These are phyloP conservation scores for Botryosphaeria agaves DNA, from an alignment of 2,329 filamentous ascomycete species.

Conservation along the genomic window DNA sequence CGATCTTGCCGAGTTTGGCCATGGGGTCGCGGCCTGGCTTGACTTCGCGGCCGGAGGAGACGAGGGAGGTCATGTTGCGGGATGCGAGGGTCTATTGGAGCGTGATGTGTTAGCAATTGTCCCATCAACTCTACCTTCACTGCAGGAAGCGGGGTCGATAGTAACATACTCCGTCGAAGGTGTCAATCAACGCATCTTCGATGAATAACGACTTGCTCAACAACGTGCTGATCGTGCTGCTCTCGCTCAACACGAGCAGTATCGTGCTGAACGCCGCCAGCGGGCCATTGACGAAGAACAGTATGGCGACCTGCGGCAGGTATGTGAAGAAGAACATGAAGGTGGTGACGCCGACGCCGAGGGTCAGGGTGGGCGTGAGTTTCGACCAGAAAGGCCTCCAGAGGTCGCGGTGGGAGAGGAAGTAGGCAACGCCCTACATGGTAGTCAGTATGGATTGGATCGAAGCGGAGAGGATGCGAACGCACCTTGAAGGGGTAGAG, in stretches of 20 bases:
- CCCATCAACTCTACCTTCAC: no score
- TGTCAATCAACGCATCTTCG: conserved; percentile 69
- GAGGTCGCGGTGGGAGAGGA: conserved; percentile 37
- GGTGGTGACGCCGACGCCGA: conserved; percentile 55
- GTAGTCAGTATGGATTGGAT: background rate
- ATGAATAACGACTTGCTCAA: conserved; percentile 57
- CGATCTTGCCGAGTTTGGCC: conserved; percentile 37
- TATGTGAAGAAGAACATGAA: conserved; percentile 85
- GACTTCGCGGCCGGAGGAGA: conserved; percentile 58
- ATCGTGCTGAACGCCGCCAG: conserved; percentile 58
- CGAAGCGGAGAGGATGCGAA: background rate
- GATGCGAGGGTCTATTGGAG: conserved; percentile 30
- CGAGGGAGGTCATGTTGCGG: conserved; percentile 39
- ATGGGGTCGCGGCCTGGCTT: conserved; percentile 37
- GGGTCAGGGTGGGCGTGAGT: conserved; percentile 42
- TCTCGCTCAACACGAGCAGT: conserved; percentile 41
- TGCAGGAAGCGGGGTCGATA: background rate
- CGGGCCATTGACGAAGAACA: conserved; percentile 73
- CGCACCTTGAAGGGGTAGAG: conserved; percentile 63
- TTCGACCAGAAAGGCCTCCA: conserved; percentile 42
- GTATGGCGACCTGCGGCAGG: conserved; percentile 62
- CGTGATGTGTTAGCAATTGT: no score
- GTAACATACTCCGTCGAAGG: conserved; percentile 53
- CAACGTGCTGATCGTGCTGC: conserved; percentile 31
- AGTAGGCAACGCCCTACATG: conserved; percentile 41